Conservation (phyloP, 371 early-diverging fungal species). For the Lichtheimia ornata region DNA sequence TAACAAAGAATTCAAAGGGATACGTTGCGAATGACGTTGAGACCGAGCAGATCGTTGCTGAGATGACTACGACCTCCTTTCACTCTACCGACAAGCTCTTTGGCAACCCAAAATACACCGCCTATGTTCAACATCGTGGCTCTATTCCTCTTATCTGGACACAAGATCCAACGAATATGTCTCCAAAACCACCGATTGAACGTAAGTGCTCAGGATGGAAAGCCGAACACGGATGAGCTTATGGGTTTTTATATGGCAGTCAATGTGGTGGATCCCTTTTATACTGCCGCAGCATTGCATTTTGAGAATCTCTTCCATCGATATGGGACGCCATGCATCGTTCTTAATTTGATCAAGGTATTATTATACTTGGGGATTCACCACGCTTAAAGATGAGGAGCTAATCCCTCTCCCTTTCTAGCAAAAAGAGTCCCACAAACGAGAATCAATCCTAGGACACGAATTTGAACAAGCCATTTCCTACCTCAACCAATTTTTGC, state of each 20-base stretch:
- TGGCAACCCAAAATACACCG: conserved; percentile 81
- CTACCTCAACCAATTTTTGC: conserved; percentile 90
- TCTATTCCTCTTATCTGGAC: conserved; percentile 96
- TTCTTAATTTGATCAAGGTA: conserved; percentile 91
- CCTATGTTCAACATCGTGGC: conserved; percentile 95
- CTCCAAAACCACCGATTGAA: conserved; percentile 95
- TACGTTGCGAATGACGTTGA: conserved; percentile 99
- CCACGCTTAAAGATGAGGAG: background rate
- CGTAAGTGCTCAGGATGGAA: conserved; percentile 35
- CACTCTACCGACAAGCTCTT: conserved; percentile 53
- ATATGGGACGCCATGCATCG: conserved; percentile 89
- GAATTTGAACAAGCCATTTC: conserved; percentile 81
- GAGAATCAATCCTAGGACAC: conserved; percentile 86
- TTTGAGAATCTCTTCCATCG: conserved; percentile 88
- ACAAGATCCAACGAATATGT: conserved; percentile 89
- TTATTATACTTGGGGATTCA: background rate
- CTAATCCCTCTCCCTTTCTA: conserved; percentile 14
- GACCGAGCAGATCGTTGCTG: conserved; percentile 97
- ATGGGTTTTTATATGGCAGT: conserved; percentile 35
- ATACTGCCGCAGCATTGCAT: conserved; percentile 87
- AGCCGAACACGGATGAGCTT: background rate
- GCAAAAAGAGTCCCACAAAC: conserved; percentile 84
- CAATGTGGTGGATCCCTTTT: conserved; percentile 91
- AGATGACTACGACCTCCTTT: conserved; percentile 86
- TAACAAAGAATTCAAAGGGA: conserved; percentile 49